Percentiles rank a stretch among this genome's conserved stretches.
phyloP scores from a whole-genome alignment of 495 filamentous ascomycete genomes.

The Mytilinidion resinicola region DNA sequence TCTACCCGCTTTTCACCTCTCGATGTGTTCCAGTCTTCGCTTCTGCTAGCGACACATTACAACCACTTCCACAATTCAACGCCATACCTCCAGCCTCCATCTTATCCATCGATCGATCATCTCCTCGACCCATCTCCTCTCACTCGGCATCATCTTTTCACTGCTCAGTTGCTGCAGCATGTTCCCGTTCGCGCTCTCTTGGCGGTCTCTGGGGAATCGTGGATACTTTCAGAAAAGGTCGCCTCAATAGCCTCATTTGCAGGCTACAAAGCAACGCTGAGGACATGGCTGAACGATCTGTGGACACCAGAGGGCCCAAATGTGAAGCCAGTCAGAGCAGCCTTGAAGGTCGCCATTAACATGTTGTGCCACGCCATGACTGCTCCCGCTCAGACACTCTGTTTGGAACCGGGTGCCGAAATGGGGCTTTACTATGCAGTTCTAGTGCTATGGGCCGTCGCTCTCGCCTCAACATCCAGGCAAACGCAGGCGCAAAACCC shows the following conservation, averaged over 20 bases:
- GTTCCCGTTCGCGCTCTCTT: constrained; percentile 35
- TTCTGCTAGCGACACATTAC: constrained; percentile 29
- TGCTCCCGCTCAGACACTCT: constrained; percentile 22
- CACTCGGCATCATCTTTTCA: constrained; percentile 20
- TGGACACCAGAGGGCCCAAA: constrained; percentile 15
- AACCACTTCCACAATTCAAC: constrained; percentile 18
- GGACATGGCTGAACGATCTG: constrained; percentile 18
- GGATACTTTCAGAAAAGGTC: constrained; percentile 35
- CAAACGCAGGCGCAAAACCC: constrained; percentile 8
- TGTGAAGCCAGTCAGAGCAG: constrained; percentile 13
- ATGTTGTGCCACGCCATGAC: constrained; percentile 25
- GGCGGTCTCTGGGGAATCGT: constrained; percentile 34
- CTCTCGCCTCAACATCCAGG: constrained; percentile 21
- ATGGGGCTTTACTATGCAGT: constrained; percentile 33
- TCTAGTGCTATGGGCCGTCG: constrained; percentile 32
- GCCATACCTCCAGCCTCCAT: constrained; percentile 9
- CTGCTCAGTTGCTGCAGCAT: constrained; percentile 27
- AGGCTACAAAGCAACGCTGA: constrained; percentile 13
- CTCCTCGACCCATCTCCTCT: constrained; percentile 15
- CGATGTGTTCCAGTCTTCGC: constrained; percentile 32
- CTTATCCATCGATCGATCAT: constrained; percentile 12
- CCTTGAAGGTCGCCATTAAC: constrained; percentile 21
- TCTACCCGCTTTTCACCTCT: neutral
- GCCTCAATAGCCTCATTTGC: constrained; percentile 16
- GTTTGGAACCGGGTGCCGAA: constrained; percentile 30